Percentiles rank a stretch among this genome's conserved stretches.
Conservation (phyloP, 495 filamentous ascomycete genomes). For the Melanomma pulvis-pyrius region DNA sequence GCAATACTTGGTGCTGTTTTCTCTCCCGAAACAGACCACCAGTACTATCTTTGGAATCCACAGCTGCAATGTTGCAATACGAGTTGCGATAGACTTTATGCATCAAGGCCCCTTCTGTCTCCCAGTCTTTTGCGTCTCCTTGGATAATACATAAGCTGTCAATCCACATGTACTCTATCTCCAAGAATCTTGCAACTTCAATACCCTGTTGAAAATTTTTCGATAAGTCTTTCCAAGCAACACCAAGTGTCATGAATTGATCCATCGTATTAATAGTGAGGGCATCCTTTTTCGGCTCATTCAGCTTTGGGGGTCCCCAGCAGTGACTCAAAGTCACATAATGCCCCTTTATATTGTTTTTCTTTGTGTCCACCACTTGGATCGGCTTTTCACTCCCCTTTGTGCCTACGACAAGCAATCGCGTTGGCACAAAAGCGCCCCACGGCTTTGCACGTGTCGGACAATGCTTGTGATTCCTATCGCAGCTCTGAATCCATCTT, state of each 20-base stretch:
- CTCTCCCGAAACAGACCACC: conserved; percentile 4
- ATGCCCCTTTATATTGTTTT: neutral
- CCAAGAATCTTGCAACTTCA: conserved; percentile 2
- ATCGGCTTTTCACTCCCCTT: neutral
- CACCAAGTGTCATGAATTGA: neutral
- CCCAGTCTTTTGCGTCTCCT: neutral
- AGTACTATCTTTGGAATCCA: neutral
- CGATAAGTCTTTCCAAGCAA: neutral
- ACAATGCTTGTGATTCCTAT: neutral
- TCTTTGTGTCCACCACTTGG: neutral
- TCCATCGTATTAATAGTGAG: neutral
- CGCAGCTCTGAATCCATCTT: neutral
- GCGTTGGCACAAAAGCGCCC: neutral
- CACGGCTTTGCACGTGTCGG: neutral
- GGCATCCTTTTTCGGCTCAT: neutral
- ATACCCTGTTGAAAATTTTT: conserved; percentile 1
- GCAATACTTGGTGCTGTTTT: neutral
- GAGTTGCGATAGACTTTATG: conserved; percentile 10
- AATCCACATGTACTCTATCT: conserved; percentile 14
- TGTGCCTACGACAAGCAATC: neutral
- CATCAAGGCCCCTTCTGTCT: conserved; percentile 2
- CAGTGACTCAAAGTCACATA: conserved; percentile 1
- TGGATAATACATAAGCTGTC: conserved; percentile 6
- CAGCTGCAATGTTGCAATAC: conserved; percentile 13
- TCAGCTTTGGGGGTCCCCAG: neutral